Base-by-base conservation (phyloP, 208 protist species). In the Kentomonas sorsogonicus region DNA sequence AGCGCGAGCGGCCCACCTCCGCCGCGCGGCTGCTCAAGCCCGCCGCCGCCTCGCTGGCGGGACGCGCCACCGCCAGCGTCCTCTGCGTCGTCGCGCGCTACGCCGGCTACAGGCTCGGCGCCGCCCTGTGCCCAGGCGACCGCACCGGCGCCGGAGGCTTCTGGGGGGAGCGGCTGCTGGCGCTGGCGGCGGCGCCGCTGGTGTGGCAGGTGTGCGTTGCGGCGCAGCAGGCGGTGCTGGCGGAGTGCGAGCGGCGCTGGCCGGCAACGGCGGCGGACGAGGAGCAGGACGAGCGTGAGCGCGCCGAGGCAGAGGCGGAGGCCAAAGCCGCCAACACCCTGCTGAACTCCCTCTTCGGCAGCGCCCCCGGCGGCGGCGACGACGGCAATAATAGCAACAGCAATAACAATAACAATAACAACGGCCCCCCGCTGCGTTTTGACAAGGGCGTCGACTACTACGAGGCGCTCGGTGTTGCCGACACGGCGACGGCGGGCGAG, bases 1-100 rank as follows among this genome's bases (percentile, higher is more conserved):
- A 68, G 10, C 22, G 59, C 16, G 66, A 79, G 46, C 4, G 16
- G 29, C 20, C 31, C 41, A 72, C 72, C 1, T 84, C 75, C n/a
- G 69, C 52, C 6, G 87, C 80, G 77, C 77, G 78, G 1, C 13
- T 88, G 33, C 44, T 81, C 55, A 89, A 90, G 56, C 72, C 68
- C 16, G 79, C 73, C 48, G 7, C 73, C 7, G 56, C 44, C 25
- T 68, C 45, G 50, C 33, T 61, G 6, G 53, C 62, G 2, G 46
- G 53, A 20, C 31, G 39, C 1, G 40, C 44, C n/a, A 51, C 73
- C 31, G 61, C 84, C 53, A 55, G 50, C 3, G 27, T 29, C 1
- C 56, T 87, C 11, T 40, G 68, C 18, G 70, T 63, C 29, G 43
- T 44, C 11, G 63, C 60, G 0, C 82, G 86, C 20, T 38, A 62